phyloP scores from a whole-genome alignment of 148 eudicot species.

The Pharnaceum exiguum region DNA sequence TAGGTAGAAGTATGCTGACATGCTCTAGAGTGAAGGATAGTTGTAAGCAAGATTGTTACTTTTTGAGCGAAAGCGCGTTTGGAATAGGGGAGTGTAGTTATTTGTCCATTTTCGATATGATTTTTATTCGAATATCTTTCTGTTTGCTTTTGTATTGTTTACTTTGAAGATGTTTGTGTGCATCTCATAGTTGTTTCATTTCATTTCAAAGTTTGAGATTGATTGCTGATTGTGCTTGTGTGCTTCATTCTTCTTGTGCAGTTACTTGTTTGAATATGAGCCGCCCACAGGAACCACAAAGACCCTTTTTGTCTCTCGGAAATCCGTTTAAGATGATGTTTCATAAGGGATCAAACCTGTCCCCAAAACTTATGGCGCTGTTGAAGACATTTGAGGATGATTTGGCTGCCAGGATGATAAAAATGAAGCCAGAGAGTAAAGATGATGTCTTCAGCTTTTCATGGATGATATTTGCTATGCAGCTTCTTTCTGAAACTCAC shows the following conservation, averaged over 20 bases:
- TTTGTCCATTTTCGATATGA: too few relatives aligned
- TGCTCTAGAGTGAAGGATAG: too few relatives aligned
- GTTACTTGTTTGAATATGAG: conserved; percentile 53
- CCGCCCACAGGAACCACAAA: conserved; percentile 67
- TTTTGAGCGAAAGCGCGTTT: too few relatives aligned
- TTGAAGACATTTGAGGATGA: conserved; percentile 61
- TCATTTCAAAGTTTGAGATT: background rate
- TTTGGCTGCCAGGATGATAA: conserved; percentile 49
- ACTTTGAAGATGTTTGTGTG: background rate
- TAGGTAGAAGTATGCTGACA: too few relatives aligned
- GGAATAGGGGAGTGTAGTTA: too few relatives aligned
- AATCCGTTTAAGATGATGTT: conserved; percentile 68
- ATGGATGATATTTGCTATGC: conserved; percentile 72
- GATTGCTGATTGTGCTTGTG: conserved; percentile 1
- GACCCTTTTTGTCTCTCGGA: conserved; percentile 59
- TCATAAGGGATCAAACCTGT: conserved; percentile 55
- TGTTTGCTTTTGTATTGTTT: too few relatives aligned
- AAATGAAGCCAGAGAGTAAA: conserved; percentile 46
- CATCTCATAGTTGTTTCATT: background rate
- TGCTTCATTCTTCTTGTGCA: conserved; percentile 19
- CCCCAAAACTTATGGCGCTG: conserved; percentile 43
- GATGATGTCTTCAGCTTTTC: conserved; percentile 55
- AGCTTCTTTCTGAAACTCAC: conserved; percentile 62
- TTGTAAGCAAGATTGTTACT: too few relatives aligned
- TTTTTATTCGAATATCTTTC: too few relatives aligned